These are phyloP conservation scores for Colletotrichum acutatum DNA, from an alignment of 2,329 filamentous ascomycete species.

Conservation along the genomic window DNA sequence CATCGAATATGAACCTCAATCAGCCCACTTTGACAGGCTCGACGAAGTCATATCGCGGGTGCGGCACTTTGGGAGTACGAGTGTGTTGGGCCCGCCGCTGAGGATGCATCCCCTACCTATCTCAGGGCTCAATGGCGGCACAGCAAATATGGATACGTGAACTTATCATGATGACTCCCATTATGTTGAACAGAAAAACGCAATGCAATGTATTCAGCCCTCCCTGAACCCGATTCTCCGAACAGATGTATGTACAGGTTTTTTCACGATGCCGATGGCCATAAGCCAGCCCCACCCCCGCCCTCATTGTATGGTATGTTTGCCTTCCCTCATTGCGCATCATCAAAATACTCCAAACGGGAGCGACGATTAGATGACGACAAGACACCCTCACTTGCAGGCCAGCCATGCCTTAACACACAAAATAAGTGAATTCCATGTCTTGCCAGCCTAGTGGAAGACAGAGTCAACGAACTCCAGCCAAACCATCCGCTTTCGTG, in stretches of 20 bases:
- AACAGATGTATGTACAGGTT: slow-evolving; percentile 56
- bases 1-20: too few relatives aligned
- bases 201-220: slow-evolving; percentile 42
- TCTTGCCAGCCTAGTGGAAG: slow-evolving; percentile 29
- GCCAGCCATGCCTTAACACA: slow-evolving; percentile 10
- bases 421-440: slow-evolving; percentile 13
- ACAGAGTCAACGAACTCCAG: slow-evolving; percentile 46
- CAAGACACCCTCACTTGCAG: not conserved
- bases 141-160: not conserved
- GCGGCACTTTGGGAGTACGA: too few relatives aligned
- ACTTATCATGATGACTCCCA: too few relatives aligned
- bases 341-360: not conserved
- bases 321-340: slow-evolving; percentile 7
- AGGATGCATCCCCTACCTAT: too few relatives aligned
- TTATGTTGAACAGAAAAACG: slow-evolving; percentile 21
- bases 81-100: too few relatives aligned
- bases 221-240: slow-evolving; percentile 45
- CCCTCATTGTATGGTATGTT: not conserved
- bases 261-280: slow-evolving; percentile 40
- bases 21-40: too few relatives aligned
- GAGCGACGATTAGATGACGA: slow-evolving; percentile 3
- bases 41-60: too few relatives aligned
- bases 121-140: too few relatives aligned
- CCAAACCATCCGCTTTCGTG: slow-evolving; percentile 48
- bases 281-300: not conserved